phyloP scores from a whole-genome alignment of 2,329 filamentous ascomycete species.

The Botrytis medusae region DNA sequence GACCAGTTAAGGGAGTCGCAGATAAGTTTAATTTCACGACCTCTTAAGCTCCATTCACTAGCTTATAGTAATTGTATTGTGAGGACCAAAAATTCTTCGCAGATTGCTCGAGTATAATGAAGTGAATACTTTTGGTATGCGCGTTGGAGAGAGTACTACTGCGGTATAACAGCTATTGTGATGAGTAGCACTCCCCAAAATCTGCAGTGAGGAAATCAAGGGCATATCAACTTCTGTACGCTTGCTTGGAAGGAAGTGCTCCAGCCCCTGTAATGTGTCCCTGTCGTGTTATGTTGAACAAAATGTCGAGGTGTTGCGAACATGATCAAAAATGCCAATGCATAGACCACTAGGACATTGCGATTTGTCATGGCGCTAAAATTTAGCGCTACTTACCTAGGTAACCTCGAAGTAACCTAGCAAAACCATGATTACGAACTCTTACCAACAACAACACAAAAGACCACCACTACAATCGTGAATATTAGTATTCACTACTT shows the following conservation, averaged over 20 bases:
- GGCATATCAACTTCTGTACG: fast-evolving
- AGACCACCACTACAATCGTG: not conserved
- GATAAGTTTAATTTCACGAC: too few species aligned
- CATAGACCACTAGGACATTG: not conserved
- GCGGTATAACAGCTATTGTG: not conserved
- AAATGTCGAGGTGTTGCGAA: not conserved
- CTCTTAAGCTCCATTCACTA: too few species aligned
- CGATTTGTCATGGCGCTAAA: not conserved
- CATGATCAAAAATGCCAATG: not conserved
- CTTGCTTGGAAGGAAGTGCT: not conserved
- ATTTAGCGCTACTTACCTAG: not conserved
- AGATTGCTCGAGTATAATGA: not conserved
- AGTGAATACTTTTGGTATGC: not conserved
- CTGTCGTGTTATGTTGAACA: not conserved
- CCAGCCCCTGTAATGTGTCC: not conserved
- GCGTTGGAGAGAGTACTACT: not conserved
- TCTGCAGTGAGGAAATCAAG: not conserved
- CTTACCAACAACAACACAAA: not conserved
- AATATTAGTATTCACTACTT: not conserved
- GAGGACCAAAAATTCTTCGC: not conserved
- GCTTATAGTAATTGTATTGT: too few species aligned
- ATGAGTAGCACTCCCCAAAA: not conserved
- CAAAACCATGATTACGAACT: not conserved
- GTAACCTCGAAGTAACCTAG: too few species aligned
- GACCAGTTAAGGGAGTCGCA: too few species aligned